These are phyloP conservation scores for Pythium coloratum DNA, from an alignment of 352 stramenopile genomes.

Conservation along the genomic window DNA sequence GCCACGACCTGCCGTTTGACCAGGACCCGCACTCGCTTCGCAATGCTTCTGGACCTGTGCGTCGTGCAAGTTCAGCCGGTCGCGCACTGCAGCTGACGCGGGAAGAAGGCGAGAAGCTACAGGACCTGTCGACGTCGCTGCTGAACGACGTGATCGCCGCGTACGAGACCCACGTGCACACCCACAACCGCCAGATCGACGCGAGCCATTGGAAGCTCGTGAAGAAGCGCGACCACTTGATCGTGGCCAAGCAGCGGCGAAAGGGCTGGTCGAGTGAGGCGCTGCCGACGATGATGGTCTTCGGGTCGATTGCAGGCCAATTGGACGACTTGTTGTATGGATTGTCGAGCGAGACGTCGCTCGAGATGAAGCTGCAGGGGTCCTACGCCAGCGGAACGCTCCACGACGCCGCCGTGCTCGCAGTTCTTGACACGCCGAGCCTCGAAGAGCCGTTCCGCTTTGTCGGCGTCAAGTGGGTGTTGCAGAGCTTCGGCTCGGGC, in stretches of 20 bases:
- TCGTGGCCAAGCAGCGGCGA: conserved; percentile 51
- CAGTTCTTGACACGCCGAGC: conserved; percentile 35
- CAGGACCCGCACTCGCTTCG: conserved; percentile 17
- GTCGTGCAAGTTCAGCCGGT: conserved; percentile 13
- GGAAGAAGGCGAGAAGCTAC: conserved; percentile 53
- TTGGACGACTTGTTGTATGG: conserved; percentile 69
- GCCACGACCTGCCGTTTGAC: conserved; percentile 20
- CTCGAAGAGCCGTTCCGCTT: conserved; percentile 55
- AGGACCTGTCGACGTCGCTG: conserved; percentile 38
- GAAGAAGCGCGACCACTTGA: conserved; percentile 63
- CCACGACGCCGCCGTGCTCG: conserved; percentile 49
- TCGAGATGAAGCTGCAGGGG: conserved; percentile 61
- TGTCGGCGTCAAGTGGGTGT: conserved; percentile 56
- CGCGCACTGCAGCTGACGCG: conserved; percentile 44
- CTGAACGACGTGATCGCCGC: conserved; percentile 37
- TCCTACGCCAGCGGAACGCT: conserved; percentile 41
- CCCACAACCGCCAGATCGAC: conserved; percentile 31
- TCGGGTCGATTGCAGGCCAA: conserved; percentile 43
- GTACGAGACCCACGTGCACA: conserved; percentile 37
- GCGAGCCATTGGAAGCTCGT: conserved; percentile 63
- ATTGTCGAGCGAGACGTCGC: conserved; percentile 45
- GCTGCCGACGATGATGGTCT: conserved; percentile 39
- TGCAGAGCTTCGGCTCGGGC: conserved; percentile 34
- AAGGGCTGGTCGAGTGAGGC: conserved; percentile 25
- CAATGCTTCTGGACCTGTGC: conserved; percentile 17